Conservation (phyloP, 257 asterid species). For the Solanum chiquidenum region DNA sequence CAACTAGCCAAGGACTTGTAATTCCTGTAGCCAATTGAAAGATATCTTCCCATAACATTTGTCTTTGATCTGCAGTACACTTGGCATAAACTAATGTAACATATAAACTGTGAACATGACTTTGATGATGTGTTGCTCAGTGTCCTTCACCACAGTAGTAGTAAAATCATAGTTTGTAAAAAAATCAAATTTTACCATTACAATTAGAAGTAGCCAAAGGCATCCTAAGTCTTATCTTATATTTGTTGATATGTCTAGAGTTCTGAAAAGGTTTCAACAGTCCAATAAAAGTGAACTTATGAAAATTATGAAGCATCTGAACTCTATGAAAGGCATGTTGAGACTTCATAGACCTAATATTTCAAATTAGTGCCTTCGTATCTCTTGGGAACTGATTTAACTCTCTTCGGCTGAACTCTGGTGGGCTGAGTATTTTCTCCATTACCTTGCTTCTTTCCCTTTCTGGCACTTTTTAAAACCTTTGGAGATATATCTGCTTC, state of each 20-base stretch:
- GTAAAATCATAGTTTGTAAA: not conserved
- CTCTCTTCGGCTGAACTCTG: not conserved
- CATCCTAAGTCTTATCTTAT: too few species aligned
- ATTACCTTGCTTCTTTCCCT: not conserved
- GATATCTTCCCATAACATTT: too few species aligned
- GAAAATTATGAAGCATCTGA: too few species aligned
- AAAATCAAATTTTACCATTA: too few species aligned
- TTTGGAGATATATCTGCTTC: not conserved
- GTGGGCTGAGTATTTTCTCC: too few species aligned
- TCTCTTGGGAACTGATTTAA: too few species aligned
- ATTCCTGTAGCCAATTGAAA: not conserved
- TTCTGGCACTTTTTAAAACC: too few species aligned
- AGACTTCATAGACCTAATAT: too few species aligned
- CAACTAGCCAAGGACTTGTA: too few species aligned
- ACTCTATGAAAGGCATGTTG: too few species aligned
- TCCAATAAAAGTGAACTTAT: too few species aligned
- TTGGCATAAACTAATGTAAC: not conserved
- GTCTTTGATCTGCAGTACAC: not conserved
- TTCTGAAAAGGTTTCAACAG: too few species aligned
- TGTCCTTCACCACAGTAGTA: not conserved
- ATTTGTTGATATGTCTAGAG: not conserved
- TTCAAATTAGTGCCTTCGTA: not conserved
- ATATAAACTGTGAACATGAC: not conserved
- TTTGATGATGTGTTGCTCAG: not conserved
- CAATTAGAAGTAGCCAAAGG: not conserved